Conservation (phyloP, 257 asterid species). For the Solanum medicagineum region DNA sequence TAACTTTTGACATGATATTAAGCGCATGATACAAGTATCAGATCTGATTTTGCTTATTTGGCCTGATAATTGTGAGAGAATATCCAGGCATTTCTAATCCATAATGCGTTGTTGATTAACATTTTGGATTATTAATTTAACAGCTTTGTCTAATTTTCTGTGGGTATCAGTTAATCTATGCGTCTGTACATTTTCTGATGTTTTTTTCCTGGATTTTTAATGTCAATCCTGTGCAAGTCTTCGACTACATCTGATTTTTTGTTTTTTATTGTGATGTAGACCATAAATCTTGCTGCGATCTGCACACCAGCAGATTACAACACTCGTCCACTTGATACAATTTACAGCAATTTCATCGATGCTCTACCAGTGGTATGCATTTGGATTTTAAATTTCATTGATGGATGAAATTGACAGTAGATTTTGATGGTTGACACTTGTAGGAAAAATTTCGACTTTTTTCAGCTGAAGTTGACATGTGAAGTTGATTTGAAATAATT, state of each 20-base stretch:
- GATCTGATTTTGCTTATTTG: background rate
- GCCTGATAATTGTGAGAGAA: background rate
- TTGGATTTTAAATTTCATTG: background rate
- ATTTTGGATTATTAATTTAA: background rate
- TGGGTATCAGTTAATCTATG: background rate
- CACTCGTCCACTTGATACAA: constrained; percentile 85
- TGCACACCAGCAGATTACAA: constrained; percentile 95
- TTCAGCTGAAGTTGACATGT: background rate
- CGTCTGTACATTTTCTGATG: background rate
- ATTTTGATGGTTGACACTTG: background rate
- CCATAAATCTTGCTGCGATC: constrained; percentile 83
- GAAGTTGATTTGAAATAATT: background rate
- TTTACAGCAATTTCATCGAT: constrained; percentile 85
- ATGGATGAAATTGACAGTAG: background rate
- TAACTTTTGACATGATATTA: background rate
- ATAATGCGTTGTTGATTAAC: background rate
- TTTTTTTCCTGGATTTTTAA: background rate
- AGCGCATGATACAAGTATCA: background rate
- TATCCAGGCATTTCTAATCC: background rate
- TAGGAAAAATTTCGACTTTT: background rate
- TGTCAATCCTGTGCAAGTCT: background rate
- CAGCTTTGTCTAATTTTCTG: background rate
- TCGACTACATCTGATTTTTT: constrained; percentile 11
- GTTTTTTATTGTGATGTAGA: constrained; percentile 29
- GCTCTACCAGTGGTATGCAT: constrained; percentile 78